Base-by-base conservation (phyloP, 768 basidiomycete species). In the Mycena leptocephala region DNA sequence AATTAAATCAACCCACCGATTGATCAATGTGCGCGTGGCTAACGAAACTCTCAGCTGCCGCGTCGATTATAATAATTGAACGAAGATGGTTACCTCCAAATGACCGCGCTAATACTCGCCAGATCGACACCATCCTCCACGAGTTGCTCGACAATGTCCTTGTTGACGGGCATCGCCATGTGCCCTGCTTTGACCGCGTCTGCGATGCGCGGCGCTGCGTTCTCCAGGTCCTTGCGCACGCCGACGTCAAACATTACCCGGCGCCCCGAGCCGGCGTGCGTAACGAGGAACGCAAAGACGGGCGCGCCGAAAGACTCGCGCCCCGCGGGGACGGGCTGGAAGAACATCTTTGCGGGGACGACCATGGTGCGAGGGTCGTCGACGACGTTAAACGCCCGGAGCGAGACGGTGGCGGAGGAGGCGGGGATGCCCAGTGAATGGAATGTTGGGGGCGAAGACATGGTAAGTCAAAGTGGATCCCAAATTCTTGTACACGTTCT, bases 11-110 rank as follows among this genome's bases (percentile, higher is more conserved):
- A n/a, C 75, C 74, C 76, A 62, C 37, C 70, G 53, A 39, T 39
- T 79, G 79, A 71, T 79, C 78, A n/a, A 79, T 33, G 46, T 80
- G 78, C 18, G 72, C 46, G 53, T 80, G 78, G 41, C 79, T n/a
- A n/a, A n/a, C n/a, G n/a, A n/a, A n/a, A n/a, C n/a, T n/a, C n/a
- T n/a, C n/a, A n/a, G n/a, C n/a, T n/a, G n/a, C n/a, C n/a, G n/a
- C n/a, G n/a, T n/a, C n/a, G n/a, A n/a, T n/a, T n/a, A n/a, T n/a
- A n/a, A n/a, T n/a, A n/a, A n/a, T n/a, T n/a, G n/a, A n/a, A n/a
- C n/a, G n/a, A n/a, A n/a, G n/a, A n/a, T n/a, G n/a, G n/a, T 43
- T 32, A 76, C 79, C 79, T 80, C 79, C 79, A 80, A 32, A 80
- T 74, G 1, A 80, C 77, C 3, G 68, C 68, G 37, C 70, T 59